A percentile compares a stretch with the other conserved stretches of the same genome.
Evolutionary conservation across 78 protist genomes (phyloP).

Genomic region (Monosiga brevicollis): DNA sequence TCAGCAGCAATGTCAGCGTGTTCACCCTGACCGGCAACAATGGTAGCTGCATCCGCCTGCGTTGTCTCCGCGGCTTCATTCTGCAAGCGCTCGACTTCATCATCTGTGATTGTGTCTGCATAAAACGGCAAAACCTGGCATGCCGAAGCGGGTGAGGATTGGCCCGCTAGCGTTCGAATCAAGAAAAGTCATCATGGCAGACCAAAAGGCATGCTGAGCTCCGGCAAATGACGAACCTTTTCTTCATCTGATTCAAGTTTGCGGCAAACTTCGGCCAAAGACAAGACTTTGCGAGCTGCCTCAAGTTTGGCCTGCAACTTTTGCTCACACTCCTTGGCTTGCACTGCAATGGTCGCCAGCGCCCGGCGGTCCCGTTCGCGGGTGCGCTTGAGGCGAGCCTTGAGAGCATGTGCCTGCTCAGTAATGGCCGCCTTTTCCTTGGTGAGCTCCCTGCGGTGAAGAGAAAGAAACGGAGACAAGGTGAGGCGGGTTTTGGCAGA

Average conservation of each 20-base stretch:
- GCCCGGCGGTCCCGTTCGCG: slow-evolving; percentile 16
- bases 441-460: slow-evolving; percentile 35
- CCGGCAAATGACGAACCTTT: no score
- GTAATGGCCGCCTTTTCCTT: slow-evolving; percentile 26
- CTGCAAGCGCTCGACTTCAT: neutral
- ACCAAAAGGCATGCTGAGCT: no score
- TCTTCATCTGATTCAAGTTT: slow-evolving; percentile 65
- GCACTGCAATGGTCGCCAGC: slow-evolving; percentile 5
- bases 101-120: neutral
- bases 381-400: slow-evolving; percentile 37
- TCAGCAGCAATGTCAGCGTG: no score
- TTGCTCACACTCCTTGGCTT: neutral
- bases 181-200: no score
- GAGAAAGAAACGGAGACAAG: no score
- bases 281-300: slow-evolving; percentile 26
- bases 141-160: no score
- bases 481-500: no score
- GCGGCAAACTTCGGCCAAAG: slow-evolving; percentile 40
- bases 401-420: slow-evolving; percentile 44
- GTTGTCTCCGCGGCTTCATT: no score
- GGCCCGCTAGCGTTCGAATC: no score
- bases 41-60: no score
- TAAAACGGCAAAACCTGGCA: slow-evolving; percentile 26
- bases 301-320: neutral
- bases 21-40: no score